phyloP scores from a whole-genome alignment of 1,139 yeast species.

The Debaryomyces fabryi region DNA sequence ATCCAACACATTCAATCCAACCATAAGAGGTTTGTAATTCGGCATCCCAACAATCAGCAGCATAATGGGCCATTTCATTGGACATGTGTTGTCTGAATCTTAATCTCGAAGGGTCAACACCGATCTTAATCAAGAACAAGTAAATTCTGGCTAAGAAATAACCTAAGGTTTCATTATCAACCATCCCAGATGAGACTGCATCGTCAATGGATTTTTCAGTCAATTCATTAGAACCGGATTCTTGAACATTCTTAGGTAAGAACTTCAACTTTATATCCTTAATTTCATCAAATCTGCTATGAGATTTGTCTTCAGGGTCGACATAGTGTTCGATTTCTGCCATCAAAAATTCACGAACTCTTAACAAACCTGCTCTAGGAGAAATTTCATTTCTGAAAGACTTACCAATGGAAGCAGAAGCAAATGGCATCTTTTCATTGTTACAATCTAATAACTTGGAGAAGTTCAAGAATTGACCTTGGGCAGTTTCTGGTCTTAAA shows the following conservation, averaged over 20 bases:
- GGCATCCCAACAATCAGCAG: constrained; percentile 99
- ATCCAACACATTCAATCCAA: constrained; percentile 99
- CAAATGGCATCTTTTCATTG: constrained; percentile 97
- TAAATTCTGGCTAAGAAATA: constrained; percentile 94
- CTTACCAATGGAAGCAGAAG: constrained; percentile 97
- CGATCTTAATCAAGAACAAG: constrained; percentile 80
- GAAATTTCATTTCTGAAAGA: constrained; percentile 98
- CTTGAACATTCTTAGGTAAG: constrained; percentile 85
- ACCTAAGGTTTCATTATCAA: constrained; percentile 96
- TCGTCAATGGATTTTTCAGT: constrained; percentile 75
- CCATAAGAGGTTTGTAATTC: constrained; percentile 95
- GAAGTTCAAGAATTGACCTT: constrained; percentile 97
- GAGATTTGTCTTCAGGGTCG: constrained; percentile 86
- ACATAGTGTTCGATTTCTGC: constrained; percentile 99
- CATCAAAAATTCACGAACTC: constrained; percentile 98
- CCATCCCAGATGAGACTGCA: constrained; percentile 84
- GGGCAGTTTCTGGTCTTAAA: constrained; percentile 98
- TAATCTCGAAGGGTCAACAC: constrained; percentile 80
- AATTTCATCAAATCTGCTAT: constrained; percentile 77
- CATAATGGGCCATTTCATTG: constrained; percentile 99
- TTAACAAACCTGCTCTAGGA: constrained; percentile 94
- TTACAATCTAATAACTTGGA: constrained; percentile 90
- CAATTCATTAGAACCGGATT: constrained; percentile 76
- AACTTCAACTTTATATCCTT: constrained; percentile 72
- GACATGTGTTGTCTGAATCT: constrained; percentile 99